These are phyloP conservation scores for Gossypium gossypioides DNA, from an alignment of 441 rosid species.

Conservation along the genomic window DNA sequence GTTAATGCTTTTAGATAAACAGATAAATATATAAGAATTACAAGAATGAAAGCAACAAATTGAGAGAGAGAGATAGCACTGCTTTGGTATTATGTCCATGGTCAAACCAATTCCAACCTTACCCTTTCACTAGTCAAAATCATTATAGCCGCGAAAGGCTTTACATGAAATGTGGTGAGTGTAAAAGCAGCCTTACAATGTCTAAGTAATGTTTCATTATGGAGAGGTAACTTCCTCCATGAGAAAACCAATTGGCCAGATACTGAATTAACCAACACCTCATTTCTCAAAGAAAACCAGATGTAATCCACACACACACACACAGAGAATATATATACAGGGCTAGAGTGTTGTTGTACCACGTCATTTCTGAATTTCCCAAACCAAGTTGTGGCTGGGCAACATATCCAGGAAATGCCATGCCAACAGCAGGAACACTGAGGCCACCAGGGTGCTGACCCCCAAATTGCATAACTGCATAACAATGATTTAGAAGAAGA, in stretches of 20 bases:
- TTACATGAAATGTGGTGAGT: background rate
- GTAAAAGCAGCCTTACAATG: background rate
- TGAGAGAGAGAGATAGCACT: background rate
- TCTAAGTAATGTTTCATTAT: background rate
- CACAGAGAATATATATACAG: background rate
- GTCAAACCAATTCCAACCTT: background rate
- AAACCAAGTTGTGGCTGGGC: conserved; percentile 74
- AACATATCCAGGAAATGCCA: conserved; percentile 98
- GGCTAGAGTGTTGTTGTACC: conserved; percentile 31
- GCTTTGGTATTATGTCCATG: background rate
- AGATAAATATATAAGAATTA: background rate
- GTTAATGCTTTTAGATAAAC: background rate
- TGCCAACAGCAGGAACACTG: conserved; percentile 87
- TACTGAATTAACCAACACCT: background rate
- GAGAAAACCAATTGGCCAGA: background rate
- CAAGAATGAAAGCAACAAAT: background rate
- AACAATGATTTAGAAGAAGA: conserved; percentile 14
- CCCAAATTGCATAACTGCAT: conserved; percentile 71
- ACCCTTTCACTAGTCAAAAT: background rate
- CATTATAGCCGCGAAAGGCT: background rate
- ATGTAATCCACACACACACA: background rate
- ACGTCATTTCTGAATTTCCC: conserved; percentile 91
- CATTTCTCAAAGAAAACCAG: background rate
- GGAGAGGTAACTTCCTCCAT: background rate
- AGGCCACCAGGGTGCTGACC: conserved; percentile 85